A percentile compares a stretch with the other conserved stretches of the same genome.
These are phyloP conservation scores for Gnaphalium uliginosum DNA, from an alignment of 129 eudicot genomes.

Conservation along the genomic window DNA sequence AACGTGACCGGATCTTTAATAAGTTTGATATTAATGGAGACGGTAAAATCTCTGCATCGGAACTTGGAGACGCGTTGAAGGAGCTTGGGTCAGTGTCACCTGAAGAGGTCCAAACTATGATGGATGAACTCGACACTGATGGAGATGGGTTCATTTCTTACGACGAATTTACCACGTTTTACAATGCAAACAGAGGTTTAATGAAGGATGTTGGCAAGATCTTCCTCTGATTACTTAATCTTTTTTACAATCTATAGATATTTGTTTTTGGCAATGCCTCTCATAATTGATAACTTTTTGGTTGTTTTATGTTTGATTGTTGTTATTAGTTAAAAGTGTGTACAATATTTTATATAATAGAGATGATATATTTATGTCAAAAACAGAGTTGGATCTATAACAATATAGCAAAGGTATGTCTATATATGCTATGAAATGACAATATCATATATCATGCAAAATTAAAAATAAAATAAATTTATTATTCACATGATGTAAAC, in stretches of 20 bases:
- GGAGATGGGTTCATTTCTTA: slow-evolving; percentile 77
- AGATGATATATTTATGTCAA: neutral
- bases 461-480: too few species aligned
- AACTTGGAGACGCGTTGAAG: slow-evolving; percentile 78
- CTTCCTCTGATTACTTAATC: slow-evolving; percentile 23
- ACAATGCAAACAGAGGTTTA: slow-evolving; percentile 60
- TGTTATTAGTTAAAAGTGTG: neutral
- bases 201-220: slow-evolving; percentile 83
- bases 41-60: slow-evolving; percentile 66
- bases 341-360: neutral
- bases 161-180: slow-evolving; percentile 64
- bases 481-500: too few species aligned
- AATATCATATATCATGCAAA: too few species aligned
- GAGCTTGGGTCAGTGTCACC: slow-evolving; percentile 55
- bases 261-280: neutral
- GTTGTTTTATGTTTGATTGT: neutral
- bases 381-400: neutral
- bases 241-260: neutral
- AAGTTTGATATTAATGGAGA: slow-evolving; percentile 73
- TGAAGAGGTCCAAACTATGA: slow-evolving; percentile 63
- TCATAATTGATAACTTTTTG: neutral
- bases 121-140: slow-evolving; percentile 80
- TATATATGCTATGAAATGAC: too few species aligned
- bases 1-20: slow-evolving; percentile 67
- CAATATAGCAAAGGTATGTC: too few species aligned